Percentiles rank a stretch among this genome's conserved stretches.
Evolutionary conservation across 345 rosid genomes (phyloP).

Genomic region (Leavenworthia alabamica): DNA sequence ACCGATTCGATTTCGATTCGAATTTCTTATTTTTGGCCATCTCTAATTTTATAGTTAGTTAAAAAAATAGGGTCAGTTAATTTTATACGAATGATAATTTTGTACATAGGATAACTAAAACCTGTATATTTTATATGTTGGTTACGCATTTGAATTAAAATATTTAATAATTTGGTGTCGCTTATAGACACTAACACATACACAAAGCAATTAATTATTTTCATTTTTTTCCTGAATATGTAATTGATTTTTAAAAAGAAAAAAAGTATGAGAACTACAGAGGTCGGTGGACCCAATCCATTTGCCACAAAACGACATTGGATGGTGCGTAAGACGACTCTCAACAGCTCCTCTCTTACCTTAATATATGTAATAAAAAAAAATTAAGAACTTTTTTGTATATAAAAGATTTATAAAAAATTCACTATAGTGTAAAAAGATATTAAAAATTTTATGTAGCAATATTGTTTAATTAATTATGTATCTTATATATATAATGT

Average conservation of each 20-base stretch:
- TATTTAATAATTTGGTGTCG: constrained; percentile 38
- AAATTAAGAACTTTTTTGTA: background rate
- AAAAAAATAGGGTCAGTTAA: no score
- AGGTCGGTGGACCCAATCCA: constrained; percentile 87
- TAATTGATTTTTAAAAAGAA: constrained; percentile 5
- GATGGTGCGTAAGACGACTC: constrained; percentile 57
- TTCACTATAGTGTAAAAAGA: no score
- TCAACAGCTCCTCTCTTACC: constrained; percentile 44
- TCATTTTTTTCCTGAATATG: background rate
- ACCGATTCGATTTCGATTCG: no score
- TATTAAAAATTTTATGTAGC: no score
- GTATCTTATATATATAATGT: no score
- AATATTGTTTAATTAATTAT: no score
- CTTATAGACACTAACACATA: constrained; percentile 46
- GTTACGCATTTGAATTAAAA: background rate
- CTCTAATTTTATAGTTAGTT: constrained; percentile 1
- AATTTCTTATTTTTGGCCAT: no score
- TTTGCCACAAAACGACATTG: constrained; percentile 50
- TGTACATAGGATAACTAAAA: constrained; percentile 14
- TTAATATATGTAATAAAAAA: constrained; percentile 23
- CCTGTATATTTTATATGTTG: background rate
- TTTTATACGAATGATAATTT: background rate
- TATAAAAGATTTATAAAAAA: background rate
- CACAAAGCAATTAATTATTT: constrained; percentile 17
- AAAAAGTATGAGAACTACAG: constrained; percentile 37